Evolutionary conservation across 202 grass and related monocot genomes (phyloP).

Genomic region (Zoysia matrella): DNA sequence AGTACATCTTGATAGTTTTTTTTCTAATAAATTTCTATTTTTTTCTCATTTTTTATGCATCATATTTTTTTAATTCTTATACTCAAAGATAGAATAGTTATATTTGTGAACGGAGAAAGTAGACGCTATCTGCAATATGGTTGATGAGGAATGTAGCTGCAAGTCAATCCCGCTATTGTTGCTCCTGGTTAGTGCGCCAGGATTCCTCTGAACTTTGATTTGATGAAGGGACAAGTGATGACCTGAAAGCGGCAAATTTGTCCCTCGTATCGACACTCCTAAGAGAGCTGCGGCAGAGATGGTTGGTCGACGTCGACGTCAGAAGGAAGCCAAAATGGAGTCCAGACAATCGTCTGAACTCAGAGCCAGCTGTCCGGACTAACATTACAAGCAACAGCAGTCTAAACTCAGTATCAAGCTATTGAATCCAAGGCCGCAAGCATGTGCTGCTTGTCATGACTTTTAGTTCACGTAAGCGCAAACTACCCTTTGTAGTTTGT

Average conservation of each 20-base stretch:
- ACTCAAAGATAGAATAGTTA: too few species aligned
- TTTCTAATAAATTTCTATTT: too few species aligned
- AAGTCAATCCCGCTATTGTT: not conserved
- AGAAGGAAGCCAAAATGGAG: not conserved
- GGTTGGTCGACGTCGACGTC: not conserved
- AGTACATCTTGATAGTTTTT: too few species aligned
- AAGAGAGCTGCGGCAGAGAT: not conserved
- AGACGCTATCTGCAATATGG: not conserved
- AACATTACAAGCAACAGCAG: conserved; percentile 17
- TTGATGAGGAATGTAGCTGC: not conserved
- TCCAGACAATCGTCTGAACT: not conserved
- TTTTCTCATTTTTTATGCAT: too few species aligned
- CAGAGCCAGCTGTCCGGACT: conserved; percentile 19
- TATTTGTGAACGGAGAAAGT: too few species aligned
- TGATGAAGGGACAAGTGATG: not conserved
- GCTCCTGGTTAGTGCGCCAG: not conserved
- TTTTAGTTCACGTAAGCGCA: conserved; percentile 10
- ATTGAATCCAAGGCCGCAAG: conserved; percentile 17
- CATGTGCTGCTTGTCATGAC: conserved; percentile 25
- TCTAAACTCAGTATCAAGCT: not conserved
- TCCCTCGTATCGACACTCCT: not conserved
- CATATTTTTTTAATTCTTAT: too few species aligned
- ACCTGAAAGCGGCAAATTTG: not conserved
- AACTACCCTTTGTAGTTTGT: not conserved
- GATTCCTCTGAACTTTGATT: not conserved